These are phyloP conservation scores for Berberis vulgaris DNA, from an alignment of 164 flowering plant genomes.

Conservation along the genomic window DNA sequence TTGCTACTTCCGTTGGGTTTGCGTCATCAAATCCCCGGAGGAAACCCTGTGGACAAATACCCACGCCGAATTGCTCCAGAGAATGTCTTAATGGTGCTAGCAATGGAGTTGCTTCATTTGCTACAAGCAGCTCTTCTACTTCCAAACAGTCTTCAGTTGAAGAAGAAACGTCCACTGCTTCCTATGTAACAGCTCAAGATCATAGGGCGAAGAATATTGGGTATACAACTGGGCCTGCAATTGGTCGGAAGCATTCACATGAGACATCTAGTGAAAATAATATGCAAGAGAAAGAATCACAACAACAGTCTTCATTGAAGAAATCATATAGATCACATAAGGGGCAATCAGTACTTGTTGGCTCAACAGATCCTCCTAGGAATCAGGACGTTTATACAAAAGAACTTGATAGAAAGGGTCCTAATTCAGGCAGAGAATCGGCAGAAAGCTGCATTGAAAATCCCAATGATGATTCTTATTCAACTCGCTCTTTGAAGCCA, in stretches of 20 bases:
- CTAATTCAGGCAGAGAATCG: neutral
- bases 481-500: conserved; percentile 17
- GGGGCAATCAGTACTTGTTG: conserved; percentile 17
- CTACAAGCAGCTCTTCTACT: neutral
- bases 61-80: neutral
- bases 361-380: conserved; percentile 7
- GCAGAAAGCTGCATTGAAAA: conserved; percentile 15
- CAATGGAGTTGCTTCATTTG: neutral
- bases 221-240: neutral
- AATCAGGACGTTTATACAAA: conserved; percentile 9
- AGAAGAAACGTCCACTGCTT: conserved; percentile 18
- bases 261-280: neutral
- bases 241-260: neutral
- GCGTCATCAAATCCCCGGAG: too few species aligned
- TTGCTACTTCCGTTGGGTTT: too few species aligned
- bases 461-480: conserved; percentile 18
- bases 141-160: conserved; percentile 23
- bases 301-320: conserved; percentile 11
- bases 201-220: conserved; percentile 15
- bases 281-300: conserved; percentile 11
- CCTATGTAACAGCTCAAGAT: conserved; percentile 13
- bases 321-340: conserved; percentile 14
- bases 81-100: neutral
- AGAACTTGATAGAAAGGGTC: conserved; percentile 1
- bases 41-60: neutral